Evolutionary conservation across 495 filamentous ascomycete genomes (phyloP), one percentile per base, ranked within the genome.

Genomic region (Cenococcum geophilum): DNA sequence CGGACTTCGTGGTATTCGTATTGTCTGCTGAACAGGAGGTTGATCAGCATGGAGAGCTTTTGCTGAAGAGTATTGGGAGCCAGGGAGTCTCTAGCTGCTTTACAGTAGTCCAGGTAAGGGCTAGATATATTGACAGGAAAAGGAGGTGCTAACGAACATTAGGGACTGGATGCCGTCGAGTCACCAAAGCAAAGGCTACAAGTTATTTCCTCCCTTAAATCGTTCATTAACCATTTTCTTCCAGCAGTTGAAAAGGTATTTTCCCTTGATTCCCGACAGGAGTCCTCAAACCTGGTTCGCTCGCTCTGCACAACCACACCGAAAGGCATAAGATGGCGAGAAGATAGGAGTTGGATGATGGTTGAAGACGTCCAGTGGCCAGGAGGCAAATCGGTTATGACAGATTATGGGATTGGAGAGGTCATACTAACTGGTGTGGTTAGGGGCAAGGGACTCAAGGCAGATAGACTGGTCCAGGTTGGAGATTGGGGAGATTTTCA

Each of bases 401-500:
- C 34, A 4, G 53, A 63, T 21, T 73, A 76, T 40, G 72, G 72
- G 16, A 73, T 76, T 25, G 77, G 77, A 36, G 78, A 83, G 51
- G 85, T 89, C 12, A 75, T 90, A 20, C 58, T 98, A n/a, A 92
- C 89, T 1, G 93, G 95, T 62, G 82, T 93, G 5, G 83, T 97
- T 36, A 82, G 93, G 66, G 93, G 93, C 20, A 88, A 84, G 71
- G 86, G 88, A 18, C 70, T 98, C 57, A 97, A 96, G 66, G 85
- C 90, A 4, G 89, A 98, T 72, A 80, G 95, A 55, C 78, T 97
- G 32, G 84, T 95, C 1, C 91, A 97, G 61, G 79, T 98, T 34
- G 92, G 89, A 20, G 92, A 96, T 58, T 96, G 90, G 87, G 95
- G 93, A 22, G 88, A 92, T 64, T 97, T 92, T 71, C 92, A 97